These are phyloP conservation scores for Populus nigra DNA, from an alignment of 345 rosid species.

Conservation along the genomic window DNA sequence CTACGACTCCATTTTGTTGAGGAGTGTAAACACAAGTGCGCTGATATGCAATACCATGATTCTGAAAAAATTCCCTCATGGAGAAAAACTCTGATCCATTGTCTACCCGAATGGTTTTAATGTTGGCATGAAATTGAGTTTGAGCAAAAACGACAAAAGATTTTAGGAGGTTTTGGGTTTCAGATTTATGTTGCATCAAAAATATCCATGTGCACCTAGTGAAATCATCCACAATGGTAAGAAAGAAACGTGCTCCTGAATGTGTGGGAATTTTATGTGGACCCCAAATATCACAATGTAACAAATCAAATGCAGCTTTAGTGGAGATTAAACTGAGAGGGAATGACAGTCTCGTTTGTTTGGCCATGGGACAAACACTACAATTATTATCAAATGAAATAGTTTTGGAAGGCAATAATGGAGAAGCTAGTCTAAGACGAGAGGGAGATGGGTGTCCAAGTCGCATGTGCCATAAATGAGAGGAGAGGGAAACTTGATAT, in stretches of 20 bases:
- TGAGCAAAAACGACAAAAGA: neutral
- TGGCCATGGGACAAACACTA: neutral
- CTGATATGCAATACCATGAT: neutral
- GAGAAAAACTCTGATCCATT: neutral
- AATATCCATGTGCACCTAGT: neutral
- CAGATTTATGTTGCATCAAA: neutral
- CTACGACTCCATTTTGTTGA: neutral
- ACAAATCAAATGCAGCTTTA: neutral
- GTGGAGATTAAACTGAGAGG: neutral
- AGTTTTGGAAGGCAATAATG: neutral
- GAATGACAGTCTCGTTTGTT: neutral
- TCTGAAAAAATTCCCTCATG: neutral
- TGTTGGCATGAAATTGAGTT: neutral
- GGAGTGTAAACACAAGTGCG: neutral
- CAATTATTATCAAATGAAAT: neutral
- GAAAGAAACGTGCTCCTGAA: neutral
- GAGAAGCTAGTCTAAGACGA: neutral
- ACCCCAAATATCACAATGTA: neutral
- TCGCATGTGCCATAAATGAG: neutral
- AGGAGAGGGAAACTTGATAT: neutral
- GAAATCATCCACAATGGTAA: neutral
- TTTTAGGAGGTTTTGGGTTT: neutral
- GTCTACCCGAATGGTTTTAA: neutral
- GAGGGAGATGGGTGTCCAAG: neutral
- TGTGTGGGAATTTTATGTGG: neutral